Evolutionary conservation across 108 stramenopile genomes (phyloP), one percentile per base, ranked within the genome.

Genomic region (Thalassiosira profunda): DNA sequence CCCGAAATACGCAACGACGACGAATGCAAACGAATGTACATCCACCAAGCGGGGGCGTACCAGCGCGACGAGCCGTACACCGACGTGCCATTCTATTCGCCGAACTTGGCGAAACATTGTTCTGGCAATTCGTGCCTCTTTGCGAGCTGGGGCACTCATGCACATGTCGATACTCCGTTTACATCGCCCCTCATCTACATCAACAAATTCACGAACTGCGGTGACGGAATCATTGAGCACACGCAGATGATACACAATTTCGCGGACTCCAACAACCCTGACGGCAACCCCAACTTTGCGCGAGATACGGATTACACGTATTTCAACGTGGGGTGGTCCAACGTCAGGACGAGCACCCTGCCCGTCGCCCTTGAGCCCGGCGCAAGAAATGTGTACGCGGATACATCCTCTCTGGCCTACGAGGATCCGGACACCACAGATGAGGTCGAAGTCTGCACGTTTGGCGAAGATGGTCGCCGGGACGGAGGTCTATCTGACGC

Each of bases 41-140:
- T 66, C 42, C 70, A 72, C 20, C 63, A 64, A 40, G 70, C 70
- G 4, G 70, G 70, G 14, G 42, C 38, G 9, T 72, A 72, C 37
- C 53, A 56, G 28, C 6, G 18, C 20, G 70, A 72, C 31, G 3
- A 6, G 4, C 20, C 52, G 18, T 42, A 54, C 63, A 66, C 51
- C 25, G 30, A 0, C 11, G 40, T 23, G 6, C 58, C 58, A 14
- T 65, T 72, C 28, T 37, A 17, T 18, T 46, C 42, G 10, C 70
- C 53, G 18, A 64, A 28, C 20, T 25, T 72, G 25, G 63, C 63
- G 2, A 33, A 35, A 1, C 51, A 64, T 40, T 72, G 70, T 31
- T 25, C 25, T 8, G 18, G 33, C 4, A 65, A 65, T 21, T 40
- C 31, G 3, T 72, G 70, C 53, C 42, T 30, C 0, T 64, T 66